Evolutionary conservation across 768 basidiomycete genomes (phyloP).

Genomic region (Russula emetica): DNA sequence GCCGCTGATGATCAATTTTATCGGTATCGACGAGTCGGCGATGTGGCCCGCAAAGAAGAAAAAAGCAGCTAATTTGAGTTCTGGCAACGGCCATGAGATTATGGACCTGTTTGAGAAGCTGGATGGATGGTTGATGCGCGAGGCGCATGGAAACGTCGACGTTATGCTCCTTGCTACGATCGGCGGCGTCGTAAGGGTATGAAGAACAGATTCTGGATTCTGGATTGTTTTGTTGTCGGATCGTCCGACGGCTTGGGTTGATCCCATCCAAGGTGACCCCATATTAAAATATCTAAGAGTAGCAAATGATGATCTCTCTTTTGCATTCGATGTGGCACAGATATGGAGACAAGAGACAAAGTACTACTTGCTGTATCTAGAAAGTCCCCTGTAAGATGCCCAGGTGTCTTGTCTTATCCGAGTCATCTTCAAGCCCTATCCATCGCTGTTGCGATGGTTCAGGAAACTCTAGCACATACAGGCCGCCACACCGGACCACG

Average conservation of each 20-base stretch:
- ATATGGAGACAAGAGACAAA: too few relatives aligned
- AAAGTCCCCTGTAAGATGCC: too few relatives aligned
- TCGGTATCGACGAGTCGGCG: conserved; percentile 76
- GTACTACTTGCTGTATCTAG: too few relatives aligned
- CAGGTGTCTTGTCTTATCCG: too few relatives aligned
- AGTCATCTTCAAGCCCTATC: too few relatives aligned
- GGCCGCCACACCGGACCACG: too few relatives aligned
- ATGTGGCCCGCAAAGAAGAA: conserved; percentile 72
- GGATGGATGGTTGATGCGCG: conserved; percentile 68
- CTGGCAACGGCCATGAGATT: conserved; percentile 42
- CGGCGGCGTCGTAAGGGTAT: conserved; percentile 52
- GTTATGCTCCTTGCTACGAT: conserved; percentile 65
- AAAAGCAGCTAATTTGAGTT: neutral
- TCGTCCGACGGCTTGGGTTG: neutral
- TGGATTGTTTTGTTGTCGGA: neutral
- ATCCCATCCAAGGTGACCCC: neutral
- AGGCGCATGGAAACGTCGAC: conserved; percentile 62
- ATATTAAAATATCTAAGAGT: neutral
- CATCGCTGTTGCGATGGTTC: too few relatives aligned
- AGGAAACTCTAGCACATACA: too few relatives aligned
- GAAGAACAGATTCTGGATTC: neutral
- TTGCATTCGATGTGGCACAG: neutral
- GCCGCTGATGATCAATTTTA: conserved; percentile 54
- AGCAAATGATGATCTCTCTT: neutral
- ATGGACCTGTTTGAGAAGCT: conserved; percentile 69